Evolutionary conservation across 768 basidiomycete species (phyloP).

Genomic region (Lactarius sp.): DNA sequence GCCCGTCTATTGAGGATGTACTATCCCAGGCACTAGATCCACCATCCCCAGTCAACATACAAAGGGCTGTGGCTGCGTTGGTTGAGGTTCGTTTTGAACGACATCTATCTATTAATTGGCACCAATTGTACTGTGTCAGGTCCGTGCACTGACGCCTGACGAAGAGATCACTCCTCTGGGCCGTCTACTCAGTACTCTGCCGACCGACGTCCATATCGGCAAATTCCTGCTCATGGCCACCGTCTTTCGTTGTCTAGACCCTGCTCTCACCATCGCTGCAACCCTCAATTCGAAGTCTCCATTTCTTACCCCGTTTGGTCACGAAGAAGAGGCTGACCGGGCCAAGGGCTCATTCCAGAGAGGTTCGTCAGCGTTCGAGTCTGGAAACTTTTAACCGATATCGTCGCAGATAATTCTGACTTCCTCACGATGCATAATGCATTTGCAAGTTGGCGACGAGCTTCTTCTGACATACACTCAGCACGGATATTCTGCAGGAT

Average conservation of each 20-base stretch:
- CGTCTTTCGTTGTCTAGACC: conserved; percentile 86
- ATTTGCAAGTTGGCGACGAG: conserved; percentile 81
- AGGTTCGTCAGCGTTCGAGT: conserved; percentile 25
- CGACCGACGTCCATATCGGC: conserved; percentile 93
- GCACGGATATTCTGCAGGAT: conserved; percentile 73
- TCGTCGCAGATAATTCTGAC: conserved; percentile 75
- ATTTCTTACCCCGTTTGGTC: conserved; percentile 83
- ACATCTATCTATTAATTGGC: background rate
- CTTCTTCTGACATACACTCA: conserved; percentile 53
- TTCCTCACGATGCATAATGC: conserved; percentile 92
- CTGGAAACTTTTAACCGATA: background rate
- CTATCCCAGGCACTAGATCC: conserved; percentile 86
- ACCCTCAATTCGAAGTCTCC: conserved; percentile 90
- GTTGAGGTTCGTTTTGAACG: conserved; percentile 57
- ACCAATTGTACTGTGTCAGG: conserved; percentile 38
- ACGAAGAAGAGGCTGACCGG: conserved; percentile 79
- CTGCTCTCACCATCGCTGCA: conserved; percentile 94
- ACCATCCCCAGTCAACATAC: conserved; percentile 78
- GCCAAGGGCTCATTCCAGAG: conserved; percentile 76
- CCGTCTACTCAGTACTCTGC: conserved; percentile 80
- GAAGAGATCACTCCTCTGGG: conserved; percentile 98
- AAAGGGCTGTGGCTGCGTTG: conserved; percentile 84
- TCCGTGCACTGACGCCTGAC: conserved; percentile 73
- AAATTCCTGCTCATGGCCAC: conserved; percentile 86
- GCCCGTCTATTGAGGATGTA: conserved; percentile 83